phyloP scores from a whole-genome alignment of 2,329 filamentous ascomycete species.

The Botrytis tulipae region DNA sequence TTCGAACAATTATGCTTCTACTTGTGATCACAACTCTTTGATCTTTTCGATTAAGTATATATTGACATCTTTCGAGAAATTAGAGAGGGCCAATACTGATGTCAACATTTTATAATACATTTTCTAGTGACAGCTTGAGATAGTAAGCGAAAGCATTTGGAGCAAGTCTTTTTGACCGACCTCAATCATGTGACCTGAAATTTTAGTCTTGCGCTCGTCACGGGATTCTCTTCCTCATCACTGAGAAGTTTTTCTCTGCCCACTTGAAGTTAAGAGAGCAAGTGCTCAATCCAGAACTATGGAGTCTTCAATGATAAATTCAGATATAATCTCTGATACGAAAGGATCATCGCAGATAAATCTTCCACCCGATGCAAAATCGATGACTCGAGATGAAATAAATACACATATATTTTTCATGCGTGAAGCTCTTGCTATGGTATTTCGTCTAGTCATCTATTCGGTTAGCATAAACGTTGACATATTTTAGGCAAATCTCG shows the following conservation, averaged over 20 bases:
- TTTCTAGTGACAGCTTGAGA: not conserved
- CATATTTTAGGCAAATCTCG: constrained; percentile 70
- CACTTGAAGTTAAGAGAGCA: not conserved
- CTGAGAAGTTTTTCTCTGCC: not conserved
- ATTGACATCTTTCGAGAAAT: not conserved
- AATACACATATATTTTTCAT: constrained; percentile 63
- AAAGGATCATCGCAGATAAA: not conserved
- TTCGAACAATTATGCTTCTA: not conserved
- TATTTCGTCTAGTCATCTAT: constrained; percentile 41
- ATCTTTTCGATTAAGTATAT: not conserved
- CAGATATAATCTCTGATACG: not conserved
- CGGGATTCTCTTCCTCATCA: not conserved
- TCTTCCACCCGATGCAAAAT: constrained; percentile 9
- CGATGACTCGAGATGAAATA: constrained; percentile 25
- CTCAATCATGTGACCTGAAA: constrained; percentile 1
- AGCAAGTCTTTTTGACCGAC: not conserved
- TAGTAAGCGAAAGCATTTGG: not conserved
- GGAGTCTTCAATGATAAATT: not conserved
- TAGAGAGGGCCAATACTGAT: not conserved
- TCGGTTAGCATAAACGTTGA: not conserved
- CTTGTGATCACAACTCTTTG: not conserved
- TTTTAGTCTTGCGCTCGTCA: not conserved
- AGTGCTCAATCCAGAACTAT: not conserved
- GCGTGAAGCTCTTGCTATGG: constrained; percentile 83
- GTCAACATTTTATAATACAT: not conserved